These are phyloP conservation scores for Pythium periplocum DNA, from an alignment of 352 stramenopile species.

Conservation along the genomic window DNA sequence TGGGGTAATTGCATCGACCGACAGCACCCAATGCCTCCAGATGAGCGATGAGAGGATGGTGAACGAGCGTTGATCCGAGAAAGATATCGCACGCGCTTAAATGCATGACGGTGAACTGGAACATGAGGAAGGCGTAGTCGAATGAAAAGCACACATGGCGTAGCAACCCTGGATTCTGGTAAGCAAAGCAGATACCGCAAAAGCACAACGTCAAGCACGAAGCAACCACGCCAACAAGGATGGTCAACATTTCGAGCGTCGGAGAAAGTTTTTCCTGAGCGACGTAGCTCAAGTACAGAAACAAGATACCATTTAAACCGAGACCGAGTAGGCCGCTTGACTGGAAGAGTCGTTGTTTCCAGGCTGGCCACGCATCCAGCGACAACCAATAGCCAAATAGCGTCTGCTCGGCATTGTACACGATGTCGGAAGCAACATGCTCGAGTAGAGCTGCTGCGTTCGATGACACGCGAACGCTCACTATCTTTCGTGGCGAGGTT, in stretches of 20 bases:
- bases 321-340: not conserved
- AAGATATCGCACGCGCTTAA: constrained; percentile 26
- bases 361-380: not conserved
- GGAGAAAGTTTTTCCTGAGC: not conserved
- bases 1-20: constrained; percentile 9
- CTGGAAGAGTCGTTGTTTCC: constrained; percentile 3
- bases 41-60: constrained; percentile 16
- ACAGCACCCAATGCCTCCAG: constrained; percentile 25
- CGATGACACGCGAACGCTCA: not conserved
- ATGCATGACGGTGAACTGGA: constrained; percentile 27
- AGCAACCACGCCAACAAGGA: not conserved
- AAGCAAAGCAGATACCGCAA: constrained; percentile 4
- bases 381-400: no score
- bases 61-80: constrained; percentile 11
- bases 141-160: constrained; percentile 28
- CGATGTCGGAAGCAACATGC: no score
- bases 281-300: constrained; percentile 10
- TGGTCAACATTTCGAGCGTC: not conserved
- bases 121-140: constrained; percentile 31
- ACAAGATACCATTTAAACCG: constrained; percentile 8
- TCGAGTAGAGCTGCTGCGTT: not conserved
- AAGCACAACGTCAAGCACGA: constrained; percentile 1
- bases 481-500: no score
- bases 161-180: constrained; percentile 19
- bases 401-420: no score